Conservation (phyloP, 257 asterid genomes). For the Salvia hispanica region DNA sequence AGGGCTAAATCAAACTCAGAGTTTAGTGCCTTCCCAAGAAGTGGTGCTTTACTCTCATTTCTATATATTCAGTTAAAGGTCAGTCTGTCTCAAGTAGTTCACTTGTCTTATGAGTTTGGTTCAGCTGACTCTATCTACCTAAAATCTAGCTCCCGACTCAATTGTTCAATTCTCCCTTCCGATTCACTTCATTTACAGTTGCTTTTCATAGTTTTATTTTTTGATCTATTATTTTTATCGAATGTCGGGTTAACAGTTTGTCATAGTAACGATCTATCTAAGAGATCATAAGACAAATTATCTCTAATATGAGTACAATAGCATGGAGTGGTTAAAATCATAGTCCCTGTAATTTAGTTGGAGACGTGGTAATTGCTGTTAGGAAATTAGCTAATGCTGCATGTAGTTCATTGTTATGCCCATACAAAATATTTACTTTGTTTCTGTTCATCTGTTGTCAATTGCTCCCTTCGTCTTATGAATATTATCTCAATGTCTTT, state of each 20-base stretch:
- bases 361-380: neutral
- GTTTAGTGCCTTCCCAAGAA: conserved; percentile 66
- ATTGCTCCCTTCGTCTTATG: conserved; percentile 25
- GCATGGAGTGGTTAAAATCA: conserved; percentile 21
- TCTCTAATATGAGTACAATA: conserved; percentile 24
- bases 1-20: conserved; percentile 54
- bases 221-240: conserved; percentile 20
- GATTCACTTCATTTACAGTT: conserved; percentile 22
- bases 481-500: conserved; percentile 28
- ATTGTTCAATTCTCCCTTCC: conserved; percentile 13
- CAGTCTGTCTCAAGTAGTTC: conserved; percentile 28
- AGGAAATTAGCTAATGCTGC: conserved; percentile 8
- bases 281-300: neutral
- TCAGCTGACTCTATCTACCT: conserved; percentile 26
- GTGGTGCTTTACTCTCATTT: conserved; percentile 81
- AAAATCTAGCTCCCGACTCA: conserved; percentile 27
- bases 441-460: conserved; percentile 22
- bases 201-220: conserved; percentile 25
- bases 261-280: conserved; percentile 9
- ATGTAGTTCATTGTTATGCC: conserved; percentile 18
- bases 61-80: conserved; percentile 89
- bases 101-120: conserved; percentile 25
- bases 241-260: conserved; percentile 17
- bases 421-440: conserved; percentile 2
- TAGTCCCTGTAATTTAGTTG: conserved; percentile 21